A percentile compares a stretch with the other conserved stretches of the same genome.
These are phyloP conservation scores for Rossbeevera mucosa DNA, from an alignment of 768 basidiomycete genomes.

Conservation along the genomic window DNA sequence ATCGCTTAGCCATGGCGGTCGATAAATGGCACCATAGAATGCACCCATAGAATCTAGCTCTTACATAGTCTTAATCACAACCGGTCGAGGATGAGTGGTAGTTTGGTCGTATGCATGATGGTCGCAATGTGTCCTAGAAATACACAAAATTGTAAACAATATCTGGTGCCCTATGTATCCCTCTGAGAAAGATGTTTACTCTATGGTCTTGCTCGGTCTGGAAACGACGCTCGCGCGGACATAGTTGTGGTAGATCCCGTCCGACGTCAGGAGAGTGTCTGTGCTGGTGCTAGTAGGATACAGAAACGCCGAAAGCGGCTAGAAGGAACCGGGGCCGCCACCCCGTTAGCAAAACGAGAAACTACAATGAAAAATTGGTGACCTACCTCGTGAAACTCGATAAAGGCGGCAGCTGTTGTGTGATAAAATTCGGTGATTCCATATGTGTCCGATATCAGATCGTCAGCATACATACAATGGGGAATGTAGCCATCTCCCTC, in stretches of 20 bases:
- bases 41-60: too few species aligned
- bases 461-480: slow-evolving; percentile 41
- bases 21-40: too few species aligned
- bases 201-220: slow-evolving; percentile 9
- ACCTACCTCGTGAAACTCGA: slow-evolving; percentile 63
- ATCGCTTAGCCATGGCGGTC: too few species aligned
- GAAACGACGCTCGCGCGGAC: slow-evolving; percentile 50
- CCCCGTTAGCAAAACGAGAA: background rate
- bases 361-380: too few species aligned
- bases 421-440: background rate
- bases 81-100: too few species aligned
- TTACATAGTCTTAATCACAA: too few species aligned
- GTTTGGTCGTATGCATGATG: too few species aligned
- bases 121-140: too few species aligned
- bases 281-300: slow-evolving; percentile 45
- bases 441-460: background rate
- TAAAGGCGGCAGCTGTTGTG: slow-evolving; percentile 52
- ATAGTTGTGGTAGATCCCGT: slow-evolving; percentile 72
- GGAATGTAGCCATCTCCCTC: slow-evolving; percentile 55
- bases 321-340: background rate
- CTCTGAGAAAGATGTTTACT: slow-evolving; percentile 2
- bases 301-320: slow-evolving; percentile 63
- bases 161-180: too few species aligned
- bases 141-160: too few species aligned
- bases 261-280: slow-evolving; percentile 64